Evolutionary conservation across 495 filamentous ascomycete species (phyloP).

Genomic region (Aspergillus homomorphus): DNA sequence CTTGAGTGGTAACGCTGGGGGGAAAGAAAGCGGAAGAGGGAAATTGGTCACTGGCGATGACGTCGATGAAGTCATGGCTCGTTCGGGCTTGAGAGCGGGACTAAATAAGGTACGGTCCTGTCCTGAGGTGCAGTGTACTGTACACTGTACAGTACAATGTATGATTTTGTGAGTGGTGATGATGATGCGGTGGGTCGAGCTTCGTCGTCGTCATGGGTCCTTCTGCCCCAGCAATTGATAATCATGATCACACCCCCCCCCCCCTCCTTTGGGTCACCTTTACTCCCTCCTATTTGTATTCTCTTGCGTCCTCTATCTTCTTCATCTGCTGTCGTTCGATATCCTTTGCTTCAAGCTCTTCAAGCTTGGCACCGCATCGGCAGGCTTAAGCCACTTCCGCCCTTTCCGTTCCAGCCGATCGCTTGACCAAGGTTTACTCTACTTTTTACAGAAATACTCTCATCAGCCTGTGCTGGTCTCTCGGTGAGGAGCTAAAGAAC

Average conservation of each 20-base stretch:
- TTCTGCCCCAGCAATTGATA: neutral
- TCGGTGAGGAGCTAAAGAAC: no score
- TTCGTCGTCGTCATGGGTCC: constrained; percentile 1
- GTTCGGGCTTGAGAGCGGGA: no score
- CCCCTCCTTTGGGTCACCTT: neutral
- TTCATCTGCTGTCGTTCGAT: no score
- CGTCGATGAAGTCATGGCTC: constrained; percentile 5
- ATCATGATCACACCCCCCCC: neutral
- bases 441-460: neutral
- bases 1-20: no score
- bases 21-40: neutral
- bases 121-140: no score
- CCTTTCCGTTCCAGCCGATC: constrained; percentile 10
- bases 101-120: no score
- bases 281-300: neutral
- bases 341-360: neutral
- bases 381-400: constrained; percentile 20
- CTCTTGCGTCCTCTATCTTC: neutral
- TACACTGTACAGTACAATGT: no score
- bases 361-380: neutral
- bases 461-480: neutral
- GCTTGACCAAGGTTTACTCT: neutral
- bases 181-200: neutral
- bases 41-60: neutral
- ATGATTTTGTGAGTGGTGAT: neutral